Conservation (phyloP, 2,329 filamentous ascomycete species). For the Pseudofabraea citricarpa region DNA sequence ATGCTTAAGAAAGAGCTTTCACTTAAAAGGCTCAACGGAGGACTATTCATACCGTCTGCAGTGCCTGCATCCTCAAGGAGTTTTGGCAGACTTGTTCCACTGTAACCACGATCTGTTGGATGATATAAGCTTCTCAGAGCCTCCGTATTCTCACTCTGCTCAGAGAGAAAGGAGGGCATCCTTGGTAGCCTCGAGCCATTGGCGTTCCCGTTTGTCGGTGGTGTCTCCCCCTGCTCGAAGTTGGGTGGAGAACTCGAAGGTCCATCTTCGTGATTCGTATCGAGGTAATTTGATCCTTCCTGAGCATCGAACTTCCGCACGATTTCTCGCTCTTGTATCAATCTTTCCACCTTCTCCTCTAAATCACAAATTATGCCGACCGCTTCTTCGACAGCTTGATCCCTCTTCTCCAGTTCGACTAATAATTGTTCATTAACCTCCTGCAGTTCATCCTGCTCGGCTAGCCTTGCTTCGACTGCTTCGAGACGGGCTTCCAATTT, state of each 20-base stretch:
- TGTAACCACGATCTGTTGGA: conserved; percentile 34
- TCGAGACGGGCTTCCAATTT: conserved; percentile 54
- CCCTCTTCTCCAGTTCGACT: conserved; percentile 59
- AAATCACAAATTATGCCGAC: conserved; percentile 63
- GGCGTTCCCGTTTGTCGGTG: conserved; percentile 14
- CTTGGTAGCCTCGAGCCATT: conserved; percentile 31
- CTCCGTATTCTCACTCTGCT: conserved; percentile 53
- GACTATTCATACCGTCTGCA: conserved; percentile 42
- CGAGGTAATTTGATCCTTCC: conserved; percentile 18
- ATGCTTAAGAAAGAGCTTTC: conserved; percentile 64
- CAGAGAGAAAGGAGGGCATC: conserved; percentile 63
- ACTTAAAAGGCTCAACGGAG: conserved; percentile 58
- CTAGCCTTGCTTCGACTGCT: conserved; percentile 38
- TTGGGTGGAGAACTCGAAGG: conserved; percentile 21
- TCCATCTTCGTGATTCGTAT: conserved; percentile 11
- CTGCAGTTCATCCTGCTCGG: conserved; percentile 42
- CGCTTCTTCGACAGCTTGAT: conserved; percentile 67
- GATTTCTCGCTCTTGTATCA: conserved; percentile 49
- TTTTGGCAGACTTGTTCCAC: conserved; percentile 45
- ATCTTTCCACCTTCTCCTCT: conserved; percentile 53
- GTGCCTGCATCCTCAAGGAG: conserved; percentile 34
- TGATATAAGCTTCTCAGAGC: conserved; percentile 55
- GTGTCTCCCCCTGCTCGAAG: conserved; percentile 4
- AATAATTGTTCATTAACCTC: conserved; percentile 55
- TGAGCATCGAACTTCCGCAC: conserved; percentile 43